Evolutionary conservation across 139 green algal species (phyloP).

Genomic region (Asterochloris erici): DNA sequence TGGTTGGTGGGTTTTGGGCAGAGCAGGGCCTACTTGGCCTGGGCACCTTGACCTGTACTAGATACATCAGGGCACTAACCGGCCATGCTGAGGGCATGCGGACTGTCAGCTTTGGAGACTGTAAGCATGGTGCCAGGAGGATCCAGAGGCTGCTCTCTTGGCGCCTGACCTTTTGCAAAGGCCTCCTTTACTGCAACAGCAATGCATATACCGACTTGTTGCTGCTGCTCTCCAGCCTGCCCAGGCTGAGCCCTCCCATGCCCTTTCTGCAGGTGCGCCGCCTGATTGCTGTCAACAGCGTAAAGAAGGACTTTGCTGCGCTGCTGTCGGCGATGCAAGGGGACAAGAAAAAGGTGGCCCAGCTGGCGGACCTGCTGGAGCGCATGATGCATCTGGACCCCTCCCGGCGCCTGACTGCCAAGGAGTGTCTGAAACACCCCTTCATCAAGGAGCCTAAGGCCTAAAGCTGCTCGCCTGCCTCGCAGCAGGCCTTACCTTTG

Average conservation of each 20-base stretch:
- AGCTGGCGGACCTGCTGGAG: slow-evolving; percentile 92
- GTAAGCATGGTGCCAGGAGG: neutral
- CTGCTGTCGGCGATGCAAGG: slow-evolving; percentile 37
- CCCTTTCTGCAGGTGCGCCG: slow-evolving; percentile 60
- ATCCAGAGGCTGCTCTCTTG: neutral
- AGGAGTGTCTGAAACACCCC: slow-evolving; percentile 84
- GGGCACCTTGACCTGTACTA: no score
- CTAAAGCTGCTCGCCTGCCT: neutral
- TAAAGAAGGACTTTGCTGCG: slow-evolving; percentile 64
- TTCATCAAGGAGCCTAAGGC: slow-evolving; percentile 68
- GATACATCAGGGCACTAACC: no score
- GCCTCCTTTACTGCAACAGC: no score
- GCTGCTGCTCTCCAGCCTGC: no score
- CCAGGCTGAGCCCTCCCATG: no score
- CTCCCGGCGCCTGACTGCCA: slow-evolving; percentile 86
- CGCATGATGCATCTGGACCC: slow-evolving; percentile 93
- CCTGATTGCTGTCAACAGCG: slow-evolving; percentile 67
- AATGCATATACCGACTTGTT: no score
- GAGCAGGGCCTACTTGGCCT: no score
- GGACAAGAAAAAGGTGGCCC: slow-evolving; percentile 36
- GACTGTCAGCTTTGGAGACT: no score
- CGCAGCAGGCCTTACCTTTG: no score
- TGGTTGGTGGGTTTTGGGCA: no score
- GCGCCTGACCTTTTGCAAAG: no score
- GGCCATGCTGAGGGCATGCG: no score